A percentile compares a stretch with the other conserved stretches of the same genome.
These are phyloP conservation scores for Coelastrella sp. DNA, from an alignment of 139 green algal genomes.

Conservation along the genomic window DNA sequence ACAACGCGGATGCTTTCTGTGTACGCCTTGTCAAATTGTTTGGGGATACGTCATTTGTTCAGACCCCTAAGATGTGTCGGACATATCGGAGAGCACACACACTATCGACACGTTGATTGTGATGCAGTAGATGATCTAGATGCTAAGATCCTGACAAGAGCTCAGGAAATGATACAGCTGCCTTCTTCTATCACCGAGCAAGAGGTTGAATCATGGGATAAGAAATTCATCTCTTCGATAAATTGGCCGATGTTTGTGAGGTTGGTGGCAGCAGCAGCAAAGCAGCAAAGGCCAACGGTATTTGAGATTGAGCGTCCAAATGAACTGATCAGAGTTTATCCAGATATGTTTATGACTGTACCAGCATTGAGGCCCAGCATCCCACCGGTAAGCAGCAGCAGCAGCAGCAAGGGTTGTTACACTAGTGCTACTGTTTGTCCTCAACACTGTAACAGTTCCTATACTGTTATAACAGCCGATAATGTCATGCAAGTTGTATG, in stretches of 20 bases:
- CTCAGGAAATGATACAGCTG: neutral
- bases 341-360: neutral
- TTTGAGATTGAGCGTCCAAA: constrained; percentile 6
- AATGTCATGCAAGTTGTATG: neutral
- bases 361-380: neutral
- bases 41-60: constrained; percentile 11
- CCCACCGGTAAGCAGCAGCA: neutral
- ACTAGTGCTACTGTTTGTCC: too few species aligned
- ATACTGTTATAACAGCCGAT: too few species aligned
- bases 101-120: neutral
- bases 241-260: neutral
- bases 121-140: neutral
- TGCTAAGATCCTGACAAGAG: neutral
- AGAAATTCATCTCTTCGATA: neutral
- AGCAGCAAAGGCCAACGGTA: neutral
- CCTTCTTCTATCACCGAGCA: neutral
- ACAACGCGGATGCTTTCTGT: neutral
- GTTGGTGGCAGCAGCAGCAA: neutral
- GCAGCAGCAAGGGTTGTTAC: neutral
- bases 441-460: too few species aligned
- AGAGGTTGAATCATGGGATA: neutral
- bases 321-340: neutral
- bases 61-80: constrained; percentile 1
- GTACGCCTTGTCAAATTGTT: neutral
- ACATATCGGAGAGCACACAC: neutral